phyloP scores from a whole-genome alignment of 2,329 filamentous ascomycete genomes.

The Ustulina deusta region DNA sequence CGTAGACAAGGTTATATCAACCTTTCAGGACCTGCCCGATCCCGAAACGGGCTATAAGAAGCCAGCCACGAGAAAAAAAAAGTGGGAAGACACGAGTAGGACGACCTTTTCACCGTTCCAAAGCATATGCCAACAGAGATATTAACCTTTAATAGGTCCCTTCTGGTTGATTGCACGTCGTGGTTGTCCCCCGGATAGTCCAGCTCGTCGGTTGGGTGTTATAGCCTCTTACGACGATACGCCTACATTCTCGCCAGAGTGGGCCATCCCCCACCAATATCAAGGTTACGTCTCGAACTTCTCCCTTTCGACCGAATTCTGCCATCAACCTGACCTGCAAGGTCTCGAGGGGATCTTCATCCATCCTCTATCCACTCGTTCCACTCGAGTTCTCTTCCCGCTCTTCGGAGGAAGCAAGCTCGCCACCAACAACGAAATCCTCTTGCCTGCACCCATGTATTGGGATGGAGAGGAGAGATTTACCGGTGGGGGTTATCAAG shows the following conservation, averaged over 20 bases:
- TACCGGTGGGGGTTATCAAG: slow-evolving; percentile 66
- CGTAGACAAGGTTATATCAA: slow-evolving; percentile 58
- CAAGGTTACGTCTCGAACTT: slow-evolving; percentile 72
- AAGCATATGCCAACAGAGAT: neutral
- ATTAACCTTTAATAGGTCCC: slow-evolving; percentile 53
- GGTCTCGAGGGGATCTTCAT: slow-evolving; percentile 74
- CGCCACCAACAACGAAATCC: slow-evolving; percentile 76
- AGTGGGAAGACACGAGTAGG: slow-evolving; percentile 66
- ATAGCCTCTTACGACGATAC: slow-evolving; percentile 59
- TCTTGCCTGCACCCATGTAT: slow-evolving; percentile 77
- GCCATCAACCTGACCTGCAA: slow-evolving; percentile 73
- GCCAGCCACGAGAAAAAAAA: slow-evolving; percentile 55
- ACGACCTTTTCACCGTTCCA: neutral
- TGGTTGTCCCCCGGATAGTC: slow-evolving; percentile 72
- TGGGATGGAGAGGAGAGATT: slow-evolving; percentile 73
- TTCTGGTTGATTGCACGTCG: slow-evolving; percentile 70
- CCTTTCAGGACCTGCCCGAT: slow-evolving; percentile 58
- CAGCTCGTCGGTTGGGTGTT: slow-evolving; percentile 63
- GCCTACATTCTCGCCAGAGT: slow-evolving; percentile 60
- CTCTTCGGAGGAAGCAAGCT: slow-evolving; percentile 78
- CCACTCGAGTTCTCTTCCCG: slow-evolving; percentile 70
- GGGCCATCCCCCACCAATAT: slow-evolving; percentile 62
- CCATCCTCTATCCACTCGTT: slow-evolving; percentile 66
- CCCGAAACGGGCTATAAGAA: slow-evolving; percentile 55
- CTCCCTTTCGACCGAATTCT: slow-evolving; percentile 70